Evolutionary conservation across 306 rosid species (phyloP).

Genomic region (Glycyrrhiza uralensis): DNA sequence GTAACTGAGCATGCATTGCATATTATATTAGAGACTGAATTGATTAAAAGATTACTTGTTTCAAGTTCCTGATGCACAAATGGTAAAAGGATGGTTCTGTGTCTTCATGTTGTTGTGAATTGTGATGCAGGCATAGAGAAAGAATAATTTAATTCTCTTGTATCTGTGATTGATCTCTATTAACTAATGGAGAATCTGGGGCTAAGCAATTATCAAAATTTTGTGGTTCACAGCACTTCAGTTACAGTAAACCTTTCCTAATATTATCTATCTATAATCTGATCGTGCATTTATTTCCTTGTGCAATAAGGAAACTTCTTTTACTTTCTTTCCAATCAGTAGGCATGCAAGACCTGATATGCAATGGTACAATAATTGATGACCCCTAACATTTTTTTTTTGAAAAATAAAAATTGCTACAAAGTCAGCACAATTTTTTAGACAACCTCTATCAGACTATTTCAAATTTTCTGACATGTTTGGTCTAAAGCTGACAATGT

Average conservation of each 20-base stretch:
- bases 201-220: not conserved
- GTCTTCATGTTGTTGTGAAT: slow-evolving; percentile 15
- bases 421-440: slow-evolving; percentile 14
- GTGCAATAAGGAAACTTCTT: not conserved
- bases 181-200: not conserved
- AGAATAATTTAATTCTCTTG: not conserved
- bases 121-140: not conserved
- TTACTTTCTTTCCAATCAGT: slow-evolving; percentile 16
- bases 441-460: slow-evolving; percentile 4
- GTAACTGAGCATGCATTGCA: not conserved
- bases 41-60: not conserved
- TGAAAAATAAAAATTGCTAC: not conserved
- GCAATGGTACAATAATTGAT: slow-evolving; percentile 28
- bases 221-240: not conserved
- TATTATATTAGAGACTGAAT: slow-evolving; percentile 4
- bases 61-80: not conserved
- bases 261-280: not conserved
- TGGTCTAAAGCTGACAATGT: slow-evolving; percentile 40
- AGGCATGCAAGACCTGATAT: slow-evolving; percentile 14
- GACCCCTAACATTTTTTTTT: not conserved
- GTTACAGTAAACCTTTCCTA: slow-evolving; percentile 7
- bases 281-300: not conserved
- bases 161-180: not conserved
- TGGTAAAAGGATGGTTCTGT: not conserved
- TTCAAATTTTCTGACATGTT: slow-evolving; percentile 38